These are phyloP conservation scores for Stylosanthes scabra DNA, from an alignment of 331 rosid species.

Conservation along the genomic window DNA sequence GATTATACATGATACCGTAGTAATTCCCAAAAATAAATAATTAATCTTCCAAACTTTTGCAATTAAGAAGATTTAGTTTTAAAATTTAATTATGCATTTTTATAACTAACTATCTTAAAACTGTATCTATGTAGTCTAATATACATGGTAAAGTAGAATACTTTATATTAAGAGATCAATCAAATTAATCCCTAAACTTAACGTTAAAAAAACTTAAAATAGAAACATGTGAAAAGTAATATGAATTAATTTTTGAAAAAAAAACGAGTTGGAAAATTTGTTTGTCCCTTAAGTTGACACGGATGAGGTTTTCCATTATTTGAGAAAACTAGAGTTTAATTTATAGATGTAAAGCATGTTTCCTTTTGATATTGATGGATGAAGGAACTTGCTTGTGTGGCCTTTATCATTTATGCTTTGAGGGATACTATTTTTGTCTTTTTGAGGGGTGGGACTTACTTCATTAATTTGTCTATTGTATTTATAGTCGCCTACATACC, in stretches of 20 bases:
- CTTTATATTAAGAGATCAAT: too few relatives aligned
- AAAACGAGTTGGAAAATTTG: background rate
- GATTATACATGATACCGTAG: too few relatives aligned
- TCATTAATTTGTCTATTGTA: slow-evolving; percentile 47
- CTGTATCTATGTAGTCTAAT: too few relatives aligned
- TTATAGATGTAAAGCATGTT: slow-evolving; percentile 40
- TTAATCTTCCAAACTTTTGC: too few relatives aligned
- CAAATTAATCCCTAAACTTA: too few relatives aligned
- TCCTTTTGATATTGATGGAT: slow-evolving; percentile 50
- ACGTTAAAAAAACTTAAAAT: background rate
- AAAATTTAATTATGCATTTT: too few relatives aligned
- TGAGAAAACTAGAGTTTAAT: slow-evolving; percentile 39
- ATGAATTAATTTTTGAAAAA: slow-evolving; percentile 18
- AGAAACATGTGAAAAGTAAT: too few relatives aligned
- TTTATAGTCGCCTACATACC: slow-evolving; percentile 39
- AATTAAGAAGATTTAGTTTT: too few relatives aligned
- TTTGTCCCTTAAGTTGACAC: slow-evolving; percentile 10
- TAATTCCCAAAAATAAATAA: too few relatives aligned
- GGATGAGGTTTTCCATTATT: slow-evolving; percentile 33
- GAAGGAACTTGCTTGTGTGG: slow-evolving; percentile 39
- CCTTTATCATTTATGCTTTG: slow-evolving; percentile 44
- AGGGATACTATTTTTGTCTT: slow-evolving; percentile 50
- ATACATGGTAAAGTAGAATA: too few relatives aligned
- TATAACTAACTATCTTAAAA: too few relatives aligned
- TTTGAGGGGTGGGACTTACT: slow-evolving; percentile 35